Base-by-base conservation (phyloP, 2,329 filamentous ascomycete species). In the Venturia pyrina region DNA sequence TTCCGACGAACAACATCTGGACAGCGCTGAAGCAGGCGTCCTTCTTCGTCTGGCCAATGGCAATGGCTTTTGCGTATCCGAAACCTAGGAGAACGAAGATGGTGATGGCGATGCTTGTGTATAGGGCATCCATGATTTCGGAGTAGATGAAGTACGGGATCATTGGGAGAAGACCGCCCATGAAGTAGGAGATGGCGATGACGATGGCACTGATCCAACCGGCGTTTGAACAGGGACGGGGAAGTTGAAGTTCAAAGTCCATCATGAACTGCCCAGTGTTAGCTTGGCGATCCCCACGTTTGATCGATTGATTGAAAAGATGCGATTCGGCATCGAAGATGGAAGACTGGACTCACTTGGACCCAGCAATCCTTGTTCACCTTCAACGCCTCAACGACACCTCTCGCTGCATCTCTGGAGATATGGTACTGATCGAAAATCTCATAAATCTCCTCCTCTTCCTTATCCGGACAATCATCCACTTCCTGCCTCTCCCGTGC, bases 1-100 rank as follows among this genome's bases (percentile, higher is more conserved):
- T 68, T 2, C 69, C 69, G 8, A 70, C 69, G 43, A 61, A 62
- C 10, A 70, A 57, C 24, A 68, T 70, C 60, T 70, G 69, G 10
- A 69, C 17, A 19, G 67, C 67, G 62, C 66, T 68, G 28, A 46
- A 37, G 6, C 68, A 15, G 7, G 59, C 50, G 17, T 61, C 65
- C 28, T 50, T 65, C 40, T 59, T 21, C 19, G 32, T 62, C 19
- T 62, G 62, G 7, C 69, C 68, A 11, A 67, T 68, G 17, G 69
- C 48, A 43, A 66, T 63, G 34, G 66, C 59, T 40, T 68, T 68
- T 8, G 41, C 48, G 53, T 67, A 68, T 17, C 66, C 66, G 43
- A 68, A 68, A 11, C 63, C 43, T 13, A 68, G 37, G 15, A 67
- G 62, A 40, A 62, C 43, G 50, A 67, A 24, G 57, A 62, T 40